Percentiles rank a stretch among this genome's conserved stretches.
phyloP scores from a whole-genome alignment of 1,284 basidiomycete species.

The Marasmius tenuissimus region DNA sequence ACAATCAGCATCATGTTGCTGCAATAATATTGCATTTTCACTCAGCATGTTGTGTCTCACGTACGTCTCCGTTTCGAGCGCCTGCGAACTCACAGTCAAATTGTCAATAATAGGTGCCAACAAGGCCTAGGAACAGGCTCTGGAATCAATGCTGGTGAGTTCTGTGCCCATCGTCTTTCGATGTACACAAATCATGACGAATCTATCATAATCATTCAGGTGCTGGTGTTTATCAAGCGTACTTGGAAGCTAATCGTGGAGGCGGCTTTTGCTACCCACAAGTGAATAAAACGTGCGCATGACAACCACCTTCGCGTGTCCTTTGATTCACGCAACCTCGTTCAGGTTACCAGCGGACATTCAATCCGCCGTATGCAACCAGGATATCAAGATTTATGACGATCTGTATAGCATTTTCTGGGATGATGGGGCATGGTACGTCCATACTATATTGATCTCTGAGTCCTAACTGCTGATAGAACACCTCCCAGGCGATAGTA shows the following conservation, averaged over 20 bases:
- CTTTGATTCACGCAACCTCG: background rate
- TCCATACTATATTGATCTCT: background rate
- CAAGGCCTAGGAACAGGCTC: conserved; percentile 14
- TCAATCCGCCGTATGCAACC: conserved; percentile 22
- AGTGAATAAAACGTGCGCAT: conserved; percentile 21
- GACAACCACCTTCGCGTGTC: background rate
- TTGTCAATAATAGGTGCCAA: conserved; percentile 18
- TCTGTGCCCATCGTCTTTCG: background rate
- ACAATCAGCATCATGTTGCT: conserved; percentile 28
- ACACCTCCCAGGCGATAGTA: conserved; percentile 15
- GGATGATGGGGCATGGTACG: conserved; percentile 19
- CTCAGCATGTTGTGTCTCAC: conserved; percentile 32
- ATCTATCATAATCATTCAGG: conserved; percentile 3
- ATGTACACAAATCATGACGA: background rate
- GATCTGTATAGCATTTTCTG: conserved; percentile 22
- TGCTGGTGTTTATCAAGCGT: conserved; percentile 8
- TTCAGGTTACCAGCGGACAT: conserved; percentile 16
- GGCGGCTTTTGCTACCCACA: conserved; percentile 18
- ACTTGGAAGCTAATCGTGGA: conserved; percentile 1
- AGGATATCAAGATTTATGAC: conserved; percentile 20
- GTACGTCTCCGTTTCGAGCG: conserved; percentile 14
- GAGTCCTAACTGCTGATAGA: background rate
- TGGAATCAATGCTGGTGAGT: conserved; percentile 6
- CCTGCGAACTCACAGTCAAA: background rate
- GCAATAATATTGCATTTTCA: conserved; percentile 28